These are phyloP conservation scores for Mycena olivaceomarginata DNA, from an alignment of 768 basidiomycete genomes.

Conservation along the genomic window DNA sequence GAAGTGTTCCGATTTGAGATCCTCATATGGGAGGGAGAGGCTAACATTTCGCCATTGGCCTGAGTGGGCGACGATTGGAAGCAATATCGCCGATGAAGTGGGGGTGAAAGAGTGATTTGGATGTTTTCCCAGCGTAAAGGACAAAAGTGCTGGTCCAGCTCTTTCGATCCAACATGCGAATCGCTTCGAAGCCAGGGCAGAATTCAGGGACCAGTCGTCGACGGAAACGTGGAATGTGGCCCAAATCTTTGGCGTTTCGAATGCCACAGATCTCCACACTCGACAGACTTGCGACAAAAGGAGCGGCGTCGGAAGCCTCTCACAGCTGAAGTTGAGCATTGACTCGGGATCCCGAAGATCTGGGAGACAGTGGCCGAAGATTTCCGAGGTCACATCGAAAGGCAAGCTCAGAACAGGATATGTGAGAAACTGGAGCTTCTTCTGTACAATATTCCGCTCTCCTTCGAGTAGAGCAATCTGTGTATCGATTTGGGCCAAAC, in stretches of 20 bases:
- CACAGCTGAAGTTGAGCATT: not conserved
- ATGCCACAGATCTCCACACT: conserved; percentile 15
- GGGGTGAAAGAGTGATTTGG: not conserved
- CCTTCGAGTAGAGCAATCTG: conserved; percentile 15
- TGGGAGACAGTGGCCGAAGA: conserved; percentile 10
- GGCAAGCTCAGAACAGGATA: conserved; percentile 20
- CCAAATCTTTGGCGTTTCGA: conserved; percentile 19
- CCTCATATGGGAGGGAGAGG: not conserved
- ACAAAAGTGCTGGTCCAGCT: not conserved
- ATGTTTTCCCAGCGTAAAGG: not conserved
- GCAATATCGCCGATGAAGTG: not conserved
- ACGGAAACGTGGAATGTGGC: not conserved
- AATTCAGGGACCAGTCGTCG: not conserved
- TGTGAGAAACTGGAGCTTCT: not conserved
- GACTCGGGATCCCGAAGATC: not conserved
- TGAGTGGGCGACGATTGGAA: not conserved
- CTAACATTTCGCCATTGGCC: conserved; percentile 7
- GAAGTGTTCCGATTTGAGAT: not conserved
- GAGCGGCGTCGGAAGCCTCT: not conserved
- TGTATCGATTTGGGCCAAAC: conserved; percentile 6
- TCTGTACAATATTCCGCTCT: conserved; percentile 1
- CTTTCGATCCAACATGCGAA: not conserved
- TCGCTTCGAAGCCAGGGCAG: not conserved
- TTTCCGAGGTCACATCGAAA: conserved; percentile 10
- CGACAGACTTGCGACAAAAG: not conserved